phyloP scores from a whole-genome alignment of 169 alveolate genomes.

The Ichthyophthirius multifiliis region DNA sequence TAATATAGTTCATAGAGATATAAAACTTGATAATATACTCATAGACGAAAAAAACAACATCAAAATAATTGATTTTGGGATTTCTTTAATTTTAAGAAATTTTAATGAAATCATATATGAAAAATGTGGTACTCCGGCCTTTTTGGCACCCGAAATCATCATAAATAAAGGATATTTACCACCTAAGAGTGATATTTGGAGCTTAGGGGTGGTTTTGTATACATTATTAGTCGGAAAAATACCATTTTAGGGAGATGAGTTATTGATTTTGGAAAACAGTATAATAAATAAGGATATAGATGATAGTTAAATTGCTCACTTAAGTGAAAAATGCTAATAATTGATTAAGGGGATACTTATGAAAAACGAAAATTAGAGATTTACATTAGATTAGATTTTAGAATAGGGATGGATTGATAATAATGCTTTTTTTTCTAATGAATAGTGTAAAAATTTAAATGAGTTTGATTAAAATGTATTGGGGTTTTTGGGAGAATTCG shows the following conservation, averaged over 20 bases:
- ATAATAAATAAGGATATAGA: no score
- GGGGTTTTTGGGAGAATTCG: no score
- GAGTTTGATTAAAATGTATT: no score
- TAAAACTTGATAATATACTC: slow-evolving; percentile 66
- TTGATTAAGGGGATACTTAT: no score
- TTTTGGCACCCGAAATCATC: slow-evolving; percentile 84
- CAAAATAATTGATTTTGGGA: slow-evolving; percentile 68
- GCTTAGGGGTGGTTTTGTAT: slow-evolving; percentile 75
- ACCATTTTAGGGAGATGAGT: slow-evolving; percentile 75
- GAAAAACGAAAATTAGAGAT: no score
- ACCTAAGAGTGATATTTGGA: slow-evolving; percentile 79
- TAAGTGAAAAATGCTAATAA: no score
- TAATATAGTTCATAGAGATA: slow-evolving; percentile 66
- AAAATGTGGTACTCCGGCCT: slow-evolving; percentile 84
- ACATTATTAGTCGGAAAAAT: slow-evolving; percentile 74
- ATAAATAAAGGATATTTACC: slow-evolving; percentile 63
- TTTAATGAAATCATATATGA: slow-evolving; percentile 59
- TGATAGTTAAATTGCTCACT: no score
- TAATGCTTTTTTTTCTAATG: no score
- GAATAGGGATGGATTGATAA: no score
- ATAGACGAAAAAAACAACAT: slow-evolving; percentile 46
- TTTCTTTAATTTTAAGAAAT: slow-evolving; percentile 47
- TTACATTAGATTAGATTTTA: no score
- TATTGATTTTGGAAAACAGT: no score
- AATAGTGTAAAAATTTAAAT: no score